Percentiles rank a stretch among this genome's conserved stretches.
Evolutionary conservation across 371 early-diverging fungal genomes (phyloP).

Genomic region (Parasitella parasitica): DNA sequence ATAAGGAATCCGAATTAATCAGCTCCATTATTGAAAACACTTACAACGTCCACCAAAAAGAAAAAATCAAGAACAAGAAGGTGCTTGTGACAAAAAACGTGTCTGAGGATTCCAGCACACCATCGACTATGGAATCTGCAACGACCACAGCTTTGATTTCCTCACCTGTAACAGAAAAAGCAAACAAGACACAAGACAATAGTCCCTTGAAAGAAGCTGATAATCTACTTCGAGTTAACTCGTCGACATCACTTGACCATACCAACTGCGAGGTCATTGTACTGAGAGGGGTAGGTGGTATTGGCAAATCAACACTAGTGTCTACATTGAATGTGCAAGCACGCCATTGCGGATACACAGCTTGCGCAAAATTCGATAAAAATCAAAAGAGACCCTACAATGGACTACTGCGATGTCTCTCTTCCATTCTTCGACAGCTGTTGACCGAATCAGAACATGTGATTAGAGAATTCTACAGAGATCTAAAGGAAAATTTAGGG

Average conservation of each 20-base stretch:
- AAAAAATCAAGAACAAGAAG: constrained; percentile 1
- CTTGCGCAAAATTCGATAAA: constrained; percentile 45
- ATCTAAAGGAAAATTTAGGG: constrained; percentile 36
- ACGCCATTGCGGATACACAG: constrained; percentile 42
- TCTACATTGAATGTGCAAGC: constrained; percentile 34
- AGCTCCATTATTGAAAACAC: constrained; percentile 26
- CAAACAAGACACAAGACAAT: background rate
- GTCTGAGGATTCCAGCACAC: constrained; percentile 1
- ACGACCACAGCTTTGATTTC: background rate
- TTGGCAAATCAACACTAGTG: constrained; percentile 42
- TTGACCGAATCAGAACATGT: constrained; percentile 45
- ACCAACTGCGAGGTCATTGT: constrained; percentile 32
- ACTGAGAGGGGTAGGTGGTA: constrained; percentile 42
- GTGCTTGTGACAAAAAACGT: background rate
- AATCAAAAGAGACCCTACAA: constrained; percentile 46
- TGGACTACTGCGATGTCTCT: constrained; percentile 41
- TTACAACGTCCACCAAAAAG: constrained; percentile 14
- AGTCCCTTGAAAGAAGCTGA: constrained; percentile 17
- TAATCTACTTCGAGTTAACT: constrained; percentile 7
- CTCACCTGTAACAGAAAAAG: background rate
- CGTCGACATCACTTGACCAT: constrained; percentile 11
- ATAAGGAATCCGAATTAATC: constrained; percentile 36
- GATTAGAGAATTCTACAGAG: constrained; percentile 37
- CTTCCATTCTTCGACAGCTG: constrained; percentile 39
- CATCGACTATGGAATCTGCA: too few relatives aligned